These are phyloP conservation scores for Dryas drummondii DNA, from an alignment of 306 rosid genomes.

Conservation along the genomic window DNA sequence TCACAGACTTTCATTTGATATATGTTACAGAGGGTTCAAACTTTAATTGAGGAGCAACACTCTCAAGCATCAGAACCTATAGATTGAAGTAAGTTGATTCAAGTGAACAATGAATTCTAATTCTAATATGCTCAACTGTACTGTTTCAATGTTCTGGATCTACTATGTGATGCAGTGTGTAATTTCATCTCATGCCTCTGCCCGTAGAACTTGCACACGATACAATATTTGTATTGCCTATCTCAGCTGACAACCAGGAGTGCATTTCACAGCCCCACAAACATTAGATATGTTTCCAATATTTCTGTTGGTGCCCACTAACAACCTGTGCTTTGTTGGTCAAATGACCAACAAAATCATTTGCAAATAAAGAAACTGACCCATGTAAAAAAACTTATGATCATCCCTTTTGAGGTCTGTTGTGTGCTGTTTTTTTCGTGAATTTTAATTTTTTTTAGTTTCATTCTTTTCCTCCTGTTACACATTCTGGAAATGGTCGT, in stretches of 20 bases:
- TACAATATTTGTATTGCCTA: background rate
- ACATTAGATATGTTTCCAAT: background rate
- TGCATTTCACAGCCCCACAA: background rate
- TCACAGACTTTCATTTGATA: conserved; percentile 16
- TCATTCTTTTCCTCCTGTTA: background rate
- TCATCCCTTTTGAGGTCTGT: background rate
- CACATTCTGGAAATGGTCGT: background rate
- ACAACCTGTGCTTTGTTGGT: background rate
- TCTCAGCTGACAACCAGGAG: background rate
- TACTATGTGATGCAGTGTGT: background rate
- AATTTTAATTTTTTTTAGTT: background rate
- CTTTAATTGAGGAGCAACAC: conserved; percentile 60
- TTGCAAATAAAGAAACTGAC: background rate
- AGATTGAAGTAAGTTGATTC: conserved; percentile 46
- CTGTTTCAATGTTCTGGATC: background rate
- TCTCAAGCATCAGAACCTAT: conserved; percentile 48
- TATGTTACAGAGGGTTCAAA: conserved; percentile 69
- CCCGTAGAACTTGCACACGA: background rate
- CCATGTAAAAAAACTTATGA: background rate
- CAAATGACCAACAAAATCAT: background rate
- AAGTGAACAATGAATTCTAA: background rate
- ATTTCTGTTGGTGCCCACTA: background rate
- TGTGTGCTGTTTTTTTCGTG: background rate
- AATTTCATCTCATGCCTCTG: background rate
- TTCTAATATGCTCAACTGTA: background rate